Evolutionary conservation across 2,329 filamentous ascomycete genomes (phyloP).

Genomic region (Fusarium sp.): DNA sequence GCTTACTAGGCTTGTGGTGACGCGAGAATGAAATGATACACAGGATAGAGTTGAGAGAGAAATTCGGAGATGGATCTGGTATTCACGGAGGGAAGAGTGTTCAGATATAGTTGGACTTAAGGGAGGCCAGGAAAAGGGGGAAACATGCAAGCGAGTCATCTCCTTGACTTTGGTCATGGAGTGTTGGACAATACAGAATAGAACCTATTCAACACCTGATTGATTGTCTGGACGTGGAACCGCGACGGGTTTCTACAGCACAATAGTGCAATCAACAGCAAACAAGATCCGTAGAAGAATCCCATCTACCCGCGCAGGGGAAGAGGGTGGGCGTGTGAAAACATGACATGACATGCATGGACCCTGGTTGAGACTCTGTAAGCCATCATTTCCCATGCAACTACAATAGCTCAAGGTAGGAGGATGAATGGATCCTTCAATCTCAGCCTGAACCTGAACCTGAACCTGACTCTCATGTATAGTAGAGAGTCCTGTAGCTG

Average conservation of each 20-base stretch:
- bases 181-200: slow-evolving; percentile 21
- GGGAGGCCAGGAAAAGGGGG: slow-evolving; percentile 4
- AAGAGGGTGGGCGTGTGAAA: slow-evolving; percentile 11
- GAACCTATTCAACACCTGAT: slow-evolving; percentile 25
- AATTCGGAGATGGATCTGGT: neutral
- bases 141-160: neutral
- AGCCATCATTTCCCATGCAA: slow-evolving; percentile 38
- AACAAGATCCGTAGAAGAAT: slow-evolving; percentile 25
- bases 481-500: neutral
- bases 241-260: slow-evolving; percentile 17
- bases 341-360: slow-evolving; percentile 34
- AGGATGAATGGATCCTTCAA: slow-evolving; percentile 12
- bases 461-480: neutral
- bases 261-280: slow-evolving; percentile 16
- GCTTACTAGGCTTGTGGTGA: slow-evolving; percentile 7
- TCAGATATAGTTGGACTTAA: slow-evolving; percentile 29
- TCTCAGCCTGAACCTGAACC: neutral
- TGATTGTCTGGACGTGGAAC: slow-evolving; percentile 21
- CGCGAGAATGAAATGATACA: slow-evolving; percentile 9
- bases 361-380: slow-evolving; percentile 22
- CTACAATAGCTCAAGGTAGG: slow-evolving; percentile 21
- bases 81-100: slow-evolving; percentile 1
- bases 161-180: neutral
- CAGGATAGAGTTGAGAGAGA: slow-evolving; percentile 15
- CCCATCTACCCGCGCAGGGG: slow-evolving; percentile 19